phyloP scores from a whole-genome alignment of 345 rosid genomes.

The Citrus medica region DNA sequence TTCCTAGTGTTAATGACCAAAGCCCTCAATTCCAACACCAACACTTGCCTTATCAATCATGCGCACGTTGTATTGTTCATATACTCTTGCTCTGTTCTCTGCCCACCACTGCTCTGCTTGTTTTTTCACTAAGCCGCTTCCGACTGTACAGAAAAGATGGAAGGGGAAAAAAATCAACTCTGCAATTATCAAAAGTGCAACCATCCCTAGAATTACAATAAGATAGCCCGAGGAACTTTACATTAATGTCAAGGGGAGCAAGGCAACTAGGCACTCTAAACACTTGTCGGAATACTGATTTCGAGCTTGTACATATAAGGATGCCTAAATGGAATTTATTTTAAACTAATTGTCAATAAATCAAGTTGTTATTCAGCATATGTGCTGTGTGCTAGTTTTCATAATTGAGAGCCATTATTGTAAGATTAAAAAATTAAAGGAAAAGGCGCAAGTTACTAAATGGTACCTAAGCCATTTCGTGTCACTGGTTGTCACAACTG shows the following conservation, averaged over 20 bases:
- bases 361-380: no score
- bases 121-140: conserved; percentile 83
- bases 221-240: background rate
- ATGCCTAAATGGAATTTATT: background rate
- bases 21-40: conserved; percentile 73
- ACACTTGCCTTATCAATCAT: conserved; percentile 69
- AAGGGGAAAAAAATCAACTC: background rate
- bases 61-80: conserved; percentile 81
- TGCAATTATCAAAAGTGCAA: background rate
- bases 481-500: background rate
- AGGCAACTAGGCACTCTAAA: background rate
- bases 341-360: background rate
- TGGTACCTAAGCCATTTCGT: background rate
- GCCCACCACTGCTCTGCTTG: conserved; percentile 99
- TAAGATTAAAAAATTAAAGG: background rate
- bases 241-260: background rate
- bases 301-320: background rate
- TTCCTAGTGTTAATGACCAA: conserved; percentile 42
- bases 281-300: background rate
- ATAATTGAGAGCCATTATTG: background rate
- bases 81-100: conserved; percentile 82
- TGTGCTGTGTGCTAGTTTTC: no score
- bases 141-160: conserved; percentile 50
- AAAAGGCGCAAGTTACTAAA: background rate
- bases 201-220: background rate